Evolutionary conservation across 768 basidiomycete species (phyloP), one percentile per base, ranked within the genome.

Genomic region (Xanthoconium purpureum): DNA sequence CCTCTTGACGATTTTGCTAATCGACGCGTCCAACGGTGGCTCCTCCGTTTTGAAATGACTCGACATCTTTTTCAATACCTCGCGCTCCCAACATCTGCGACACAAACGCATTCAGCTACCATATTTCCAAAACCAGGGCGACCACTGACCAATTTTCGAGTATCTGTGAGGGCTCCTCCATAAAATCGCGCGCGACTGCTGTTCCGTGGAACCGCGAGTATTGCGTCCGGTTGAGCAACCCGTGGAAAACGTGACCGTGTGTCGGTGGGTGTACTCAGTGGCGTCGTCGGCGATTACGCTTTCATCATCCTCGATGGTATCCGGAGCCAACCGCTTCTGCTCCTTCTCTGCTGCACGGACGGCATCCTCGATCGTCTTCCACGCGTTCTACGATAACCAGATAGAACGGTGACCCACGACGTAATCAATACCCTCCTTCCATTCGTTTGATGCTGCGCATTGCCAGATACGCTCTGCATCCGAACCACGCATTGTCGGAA

Each of bases 111-210:
- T 5, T 68, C 43, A 52, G 32, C 49, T 54, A 40, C 35, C 15
- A 1, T 7, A 4, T 12, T 13, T 5, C n/a, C 39, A 17, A 48
- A 35, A 39, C 43, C 11, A 18, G 53, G 11, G n/a, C 0, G 2
- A 20, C 3, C 17, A 61, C 72, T 17, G 45, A 85, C 92, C 92
- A 94, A 65, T 94, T 91, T 73, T 95, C 93, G 57, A 94, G 75
- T 93, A 94, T 94, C 74, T 95, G 91, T 17, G 87, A 88, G 0
- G 93, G 93, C 3, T 91, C 92, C 72, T 94, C 91, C 10, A 92
- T 91, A 59, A 92, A 92, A 70, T 93, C 91, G 8, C 87, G 74
- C 8, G 88, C 87, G 28, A 89, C 87, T 29, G 82, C 80, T 35
- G 89, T 92, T n/a, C 92, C 91, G 61, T 94, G 91, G 82, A 94